Evolutionary conservation across 1,284 basidiomycete genomes (phyloP), one percentile per base, ranked within the genome.

Genomic region (Cutaneotrichosporon cavernicola): DNA sequence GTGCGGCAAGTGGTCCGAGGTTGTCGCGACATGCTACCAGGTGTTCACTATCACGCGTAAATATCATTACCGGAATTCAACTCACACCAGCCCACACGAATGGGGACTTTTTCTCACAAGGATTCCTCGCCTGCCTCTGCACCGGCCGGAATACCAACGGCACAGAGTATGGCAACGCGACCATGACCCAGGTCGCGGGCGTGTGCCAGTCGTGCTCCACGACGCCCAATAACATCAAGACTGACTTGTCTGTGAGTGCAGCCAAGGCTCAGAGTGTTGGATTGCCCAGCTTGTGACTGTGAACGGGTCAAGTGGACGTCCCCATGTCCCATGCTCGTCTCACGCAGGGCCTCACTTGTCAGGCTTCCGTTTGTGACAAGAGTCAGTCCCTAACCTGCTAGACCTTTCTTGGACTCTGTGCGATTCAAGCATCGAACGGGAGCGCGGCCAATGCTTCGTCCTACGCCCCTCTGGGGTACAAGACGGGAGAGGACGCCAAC

Each of bases 71-170:
- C 13, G 40, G 11, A 11, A 11, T 50, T 14, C 31, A 18, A 30
- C 51, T 32, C 26, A 53, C 18, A 61, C 62, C n/a, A 73, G 73
- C 68, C 46, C 63, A 63, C 36, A 64, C 61, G 22, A 43, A 58
- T 2, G 72, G 76, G 32, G 58, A 65, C 51, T 67, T 67, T 31
- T 72, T 70, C 56, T 70, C 72, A 43, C 76, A 77, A 60, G 57
- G 67, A 14, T 77, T 76, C 62, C 59, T 77, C 10, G 61, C 43
- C 7, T 79, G 77, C 49, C 64, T 76, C 5, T 79, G 77, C 56
- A 30, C 18, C 1, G 76, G 75, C 18, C 51, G 52, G 11, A 66
- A 69, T 50, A 16, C 31, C 26, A 34, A 49, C n/a, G 61, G 58
- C 18, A 64, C 57, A n/a, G 63, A 60, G 34, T 56, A 70, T 10